These are phyloP conservation scores for Petunia hybrid DNA, from an alignment of 305 asterid genomes.

Conservation along the genomic window DNA sequence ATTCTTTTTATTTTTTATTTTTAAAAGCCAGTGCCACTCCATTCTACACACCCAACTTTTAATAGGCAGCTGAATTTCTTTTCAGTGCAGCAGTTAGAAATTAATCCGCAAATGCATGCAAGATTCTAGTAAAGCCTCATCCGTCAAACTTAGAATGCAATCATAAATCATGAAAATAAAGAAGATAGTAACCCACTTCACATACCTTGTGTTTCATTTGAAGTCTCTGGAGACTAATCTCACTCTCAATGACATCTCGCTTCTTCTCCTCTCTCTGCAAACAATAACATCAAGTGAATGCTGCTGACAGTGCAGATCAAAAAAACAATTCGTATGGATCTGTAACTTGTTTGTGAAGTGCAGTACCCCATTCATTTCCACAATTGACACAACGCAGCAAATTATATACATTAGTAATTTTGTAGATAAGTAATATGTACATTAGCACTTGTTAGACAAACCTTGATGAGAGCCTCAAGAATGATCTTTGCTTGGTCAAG, in stretches of 20 bases:
- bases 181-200: slow-evolving; percentile 18
- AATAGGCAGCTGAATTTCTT: slow-evolving; percentile 26
- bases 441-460: slow-evolving; percentile 35
- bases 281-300: slow-evolving; percentile 33
- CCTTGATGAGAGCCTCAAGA: slow-evolving; percentile 88
- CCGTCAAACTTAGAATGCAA: slow-evolving; percentile 13
- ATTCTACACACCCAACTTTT: neutral
- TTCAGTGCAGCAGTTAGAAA: slow-evolving; percentile 1
- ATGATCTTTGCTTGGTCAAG: slow-evolving; percentile 96
- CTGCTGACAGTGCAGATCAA: neutral
- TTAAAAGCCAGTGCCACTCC: neutral
- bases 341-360: slow-evolving; percentile 20
- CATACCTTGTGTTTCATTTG: slow-evolving; percentile 96
- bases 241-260: slow-evolving; percentile 89
- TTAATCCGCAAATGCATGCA: slow-evolving; percentile 7
- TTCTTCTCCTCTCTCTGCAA: slow-evolving; percentile 97
- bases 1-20: neutral
- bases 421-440: neutral
- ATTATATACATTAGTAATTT: neutral
- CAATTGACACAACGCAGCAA: neutral
- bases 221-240: slow-evolving; percentile 91
- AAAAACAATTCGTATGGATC: slow-evolving; percentile 2
- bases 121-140: slow-evolving; percentile 21
- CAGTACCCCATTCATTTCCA: slow-evolving; percentile 18
- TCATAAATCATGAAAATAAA: slow-evolving; percentile 17